Conservation (phyloP, 1,284 basidiomycete species). For the Schizopora paradoxa region DNA sequence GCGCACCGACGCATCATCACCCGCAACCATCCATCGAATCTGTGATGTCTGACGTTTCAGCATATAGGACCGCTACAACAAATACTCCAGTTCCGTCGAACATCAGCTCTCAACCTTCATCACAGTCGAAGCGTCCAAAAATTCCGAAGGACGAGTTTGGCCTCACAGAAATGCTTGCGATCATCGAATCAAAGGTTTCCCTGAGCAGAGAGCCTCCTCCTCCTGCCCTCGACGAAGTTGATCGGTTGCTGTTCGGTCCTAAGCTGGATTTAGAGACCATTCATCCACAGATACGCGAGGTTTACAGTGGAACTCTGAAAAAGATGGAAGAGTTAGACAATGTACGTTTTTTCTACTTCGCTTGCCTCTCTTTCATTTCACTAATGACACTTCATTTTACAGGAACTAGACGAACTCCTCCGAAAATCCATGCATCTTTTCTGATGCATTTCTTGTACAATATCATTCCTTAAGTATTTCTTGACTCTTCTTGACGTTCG, state of each 20-base stretch:
- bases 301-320: conserved; percentile 66
- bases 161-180: conserved; percentile 72
- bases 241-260: conserved; percentile 68
- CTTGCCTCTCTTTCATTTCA: neutral
- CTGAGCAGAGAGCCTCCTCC: conserved; percentile 31
- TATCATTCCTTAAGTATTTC: neutral
- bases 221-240: conserved; percentile 52
- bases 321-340: conserved; percentile 78
- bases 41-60: conserved; percentile 54
- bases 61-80: conserved; percentile 46
- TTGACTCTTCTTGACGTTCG: neutral
- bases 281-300: conserved; percentile 67
- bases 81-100: conserved; percentile 25
- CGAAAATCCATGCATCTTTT: conserved; percentile 5
- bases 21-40: conserved; percentile 57
- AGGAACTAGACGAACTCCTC: conserved; percentile 15
- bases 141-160: conserved; percentile 81
- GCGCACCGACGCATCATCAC: conserved; percentile 33
- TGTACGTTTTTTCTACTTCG: conserved; percentile 36
- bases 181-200: conserved; percentile 66
- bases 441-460: too few species aligned
- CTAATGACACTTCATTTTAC: conserved; percentile 1
- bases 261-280: conserved; percentile 55
- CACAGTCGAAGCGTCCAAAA: conserved; percentile 35
- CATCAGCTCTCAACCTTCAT: conserved; percentile 24